phyloP scores from a whole-genome alignment of 495 filamentous ascomycete species.

The Hypomontagnella monticulosa region DNA sequence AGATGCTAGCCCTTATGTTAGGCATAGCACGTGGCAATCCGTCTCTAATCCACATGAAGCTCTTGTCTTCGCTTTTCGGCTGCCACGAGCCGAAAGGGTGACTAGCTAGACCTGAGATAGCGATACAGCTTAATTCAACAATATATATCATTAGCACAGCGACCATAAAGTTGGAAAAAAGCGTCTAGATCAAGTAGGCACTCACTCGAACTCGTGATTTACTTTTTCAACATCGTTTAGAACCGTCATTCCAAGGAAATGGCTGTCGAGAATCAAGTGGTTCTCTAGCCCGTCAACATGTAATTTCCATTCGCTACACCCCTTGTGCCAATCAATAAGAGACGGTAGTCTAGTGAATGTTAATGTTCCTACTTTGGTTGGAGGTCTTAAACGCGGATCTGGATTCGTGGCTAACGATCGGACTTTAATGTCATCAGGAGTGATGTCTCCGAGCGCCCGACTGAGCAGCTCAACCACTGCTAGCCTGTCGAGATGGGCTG shows the following conservation, averaged over 20 bases:
- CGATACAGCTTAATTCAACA: constrained; percentile 23
- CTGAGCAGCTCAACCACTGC: constrained; percentile 5
- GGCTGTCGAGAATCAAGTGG: constrained; percentile 19
- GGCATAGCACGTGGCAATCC: constrained; percentile 31
- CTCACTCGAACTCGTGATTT: constrained; percentile 9
- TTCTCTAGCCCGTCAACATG: constrained; percentile 2
- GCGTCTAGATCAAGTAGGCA: neutral
- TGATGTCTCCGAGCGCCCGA: constrained; percentile 3
- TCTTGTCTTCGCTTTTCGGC: constrained; percentile 29
- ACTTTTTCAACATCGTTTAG: constrained; percentile 15
- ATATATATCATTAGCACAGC: too few species aligned
- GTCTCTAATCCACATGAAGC: constrained; percentile 52
- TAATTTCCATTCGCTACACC: constrained; percentile 7
- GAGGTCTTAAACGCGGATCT: constrained; percentile 8
- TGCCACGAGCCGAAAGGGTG: constrained; percentile 43
- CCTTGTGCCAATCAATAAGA: neutral
- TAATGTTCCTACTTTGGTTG: constrained; percentile 12
- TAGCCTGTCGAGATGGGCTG: constrained; percentile 11
- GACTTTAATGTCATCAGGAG: constrained; percentile 9
- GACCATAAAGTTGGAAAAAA: too few species aligned
- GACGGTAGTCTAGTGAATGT: constrained; percentile 9
- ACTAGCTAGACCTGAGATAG: constrained; percentile 38
- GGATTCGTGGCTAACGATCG: constrained; percentile 13
- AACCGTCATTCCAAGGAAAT: constrained; percentile 24
- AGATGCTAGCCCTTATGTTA: constrained; percentile 17